phyloP scores from a whole-genome alignment of 192 early-diverging fungal genomes.

The Linnemannia hyalina region DNA sequence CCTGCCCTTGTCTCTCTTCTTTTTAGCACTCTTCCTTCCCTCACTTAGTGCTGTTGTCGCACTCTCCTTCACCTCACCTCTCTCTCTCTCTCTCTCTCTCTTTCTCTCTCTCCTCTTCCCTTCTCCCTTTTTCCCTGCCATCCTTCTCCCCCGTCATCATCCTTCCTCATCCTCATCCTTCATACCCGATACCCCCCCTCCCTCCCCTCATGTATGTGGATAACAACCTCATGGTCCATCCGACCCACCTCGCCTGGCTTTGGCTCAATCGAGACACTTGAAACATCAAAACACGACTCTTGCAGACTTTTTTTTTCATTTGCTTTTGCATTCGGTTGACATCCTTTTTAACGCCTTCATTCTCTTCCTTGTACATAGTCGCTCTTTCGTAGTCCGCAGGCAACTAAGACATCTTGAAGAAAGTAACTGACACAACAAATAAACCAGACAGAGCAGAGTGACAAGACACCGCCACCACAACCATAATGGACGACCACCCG shows the following conservation, averaged over 20 bases:
- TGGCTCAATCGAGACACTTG: background rate
- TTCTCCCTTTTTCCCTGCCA: background rate
- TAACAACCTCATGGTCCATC: background rate
- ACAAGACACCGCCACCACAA: background rate
- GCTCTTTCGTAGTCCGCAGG: background rate
- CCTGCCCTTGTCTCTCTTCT: background rate
- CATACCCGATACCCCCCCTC: background rate
- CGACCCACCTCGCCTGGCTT: background rate
- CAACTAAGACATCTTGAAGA: background rate
- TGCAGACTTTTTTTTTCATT: background rate
- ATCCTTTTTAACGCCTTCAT: background rate
- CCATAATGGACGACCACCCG: conserved; percentile 40
- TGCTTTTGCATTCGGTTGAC: background rate
- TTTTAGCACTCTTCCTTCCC: background rate
- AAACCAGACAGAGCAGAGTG: too few species aligned
- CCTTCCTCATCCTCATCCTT: background rate
- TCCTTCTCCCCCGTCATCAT: background rate
- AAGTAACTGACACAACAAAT: too few species aligned
- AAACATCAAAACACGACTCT: background rate
- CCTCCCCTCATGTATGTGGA: background rate
- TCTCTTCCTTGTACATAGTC: background rate
- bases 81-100: background rate
- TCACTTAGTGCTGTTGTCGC: background rate
- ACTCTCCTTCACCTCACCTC: background rate
- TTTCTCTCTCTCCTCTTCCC: background rate